A percentile compares a stretch with the other conserved stretches of the same genome.
These are phyloP conservation scores for Candolleomyces aberdarensis DNA, from an alignment of 768 basidiomycete genomes.

Conservation along the genomic window DNA sequence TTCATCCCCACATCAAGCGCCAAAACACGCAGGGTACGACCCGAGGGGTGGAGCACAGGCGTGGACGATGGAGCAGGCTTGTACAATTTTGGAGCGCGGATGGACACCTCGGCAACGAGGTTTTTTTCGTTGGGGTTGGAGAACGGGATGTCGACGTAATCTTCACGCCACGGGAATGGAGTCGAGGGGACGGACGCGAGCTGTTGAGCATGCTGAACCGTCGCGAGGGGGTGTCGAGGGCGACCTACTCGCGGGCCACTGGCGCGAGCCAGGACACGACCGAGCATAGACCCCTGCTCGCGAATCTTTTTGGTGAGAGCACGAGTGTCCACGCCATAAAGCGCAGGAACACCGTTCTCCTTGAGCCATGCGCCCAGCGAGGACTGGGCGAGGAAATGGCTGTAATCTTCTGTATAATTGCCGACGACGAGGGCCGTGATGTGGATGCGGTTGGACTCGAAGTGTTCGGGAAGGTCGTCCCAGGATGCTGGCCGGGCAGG, in stretches of 20 bases:
- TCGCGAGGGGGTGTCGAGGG: conserved; percentile 24
- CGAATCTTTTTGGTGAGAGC: conserved; percentile 95
- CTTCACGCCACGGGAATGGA: conserved; percentile 70
- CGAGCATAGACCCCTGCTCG: conserved; percentile 92
- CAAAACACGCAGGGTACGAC: conserved; percentile 77
- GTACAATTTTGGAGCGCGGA: conserved; percentile 62
- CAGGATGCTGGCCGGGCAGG: conserved; percentile 59
- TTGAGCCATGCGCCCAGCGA: conserved; percentile 91
- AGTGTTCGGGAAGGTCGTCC: conserved; percentile 65
- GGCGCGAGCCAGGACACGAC: conserved; percentile 71
- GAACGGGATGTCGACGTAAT: conserved; percentile 81
- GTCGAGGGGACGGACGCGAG: conserved; percentile 52
- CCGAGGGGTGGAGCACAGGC: conserved; percentile 69
- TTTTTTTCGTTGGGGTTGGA: conserved; percentile 86
- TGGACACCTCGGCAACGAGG: conserved; percentile 88
- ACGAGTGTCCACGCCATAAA: conserved; percentile 95
- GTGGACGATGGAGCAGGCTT: conserved; percentile 44
- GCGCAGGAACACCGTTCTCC: conserved; percentile 90
- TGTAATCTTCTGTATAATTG: conserved; percentile 91
- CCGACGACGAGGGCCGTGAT: conserved; percentile 88
- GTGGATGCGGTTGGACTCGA: conserved; percentile 96
- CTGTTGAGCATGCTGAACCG: conserved; percentile 18
- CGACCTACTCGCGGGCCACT: conserved; percentile 39
- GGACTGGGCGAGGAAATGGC: conserved; percentile 89
- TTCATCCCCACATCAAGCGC: conserved; percentile 99